Conservation (phyloP, 2,329 filamentous ascomycete species). For the Sporothrix brasiliensis region DNA sequence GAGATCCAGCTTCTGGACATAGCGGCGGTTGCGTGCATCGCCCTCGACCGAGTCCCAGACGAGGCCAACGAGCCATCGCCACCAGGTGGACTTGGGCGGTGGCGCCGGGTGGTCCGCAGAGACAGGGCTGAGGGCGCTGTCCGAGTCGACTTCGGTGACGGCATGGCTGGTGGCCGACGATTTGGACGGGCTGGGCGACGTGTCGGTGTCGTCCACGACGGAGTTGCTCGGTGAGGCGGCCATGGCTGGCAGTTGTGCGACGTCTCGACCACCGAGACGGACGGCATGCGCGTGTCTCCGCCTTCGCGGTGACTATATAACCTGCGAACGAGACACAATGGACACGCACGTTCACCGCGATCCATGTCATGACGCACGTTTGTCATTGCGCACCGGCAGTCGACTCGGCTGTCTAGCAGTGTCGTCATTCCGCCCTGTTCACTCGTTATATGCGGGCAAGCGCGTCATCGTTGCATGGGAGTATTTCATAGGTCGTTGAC, state of each 20-base stretch:
- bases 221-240: slow-evolving; percentile 12
- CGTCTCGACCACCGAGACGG: too few relatives aligned
- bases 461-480: background rate
- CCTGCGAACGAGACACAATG: background rate
- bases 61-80: slow-evolving; percentile 30
- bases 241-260: background rate
- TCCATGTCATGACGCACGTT: too few relatives aligned
- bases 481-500: background rate
- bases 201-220: slow-evolving; percentile 11
- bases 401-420: background rate
- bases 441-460: slow-evolving; percentile 6
- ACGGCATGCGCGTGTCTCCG: background rate
- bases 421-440: slow-evolving; percentile 21
- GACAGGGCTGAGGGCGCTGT: background rate
- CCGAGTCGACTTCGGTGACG: slow-evolving; percentile 11
- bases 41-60: slow-evolving; percentile 35
- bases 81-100: slow-evolving; percentile 25
- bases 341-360: too few relatives aligned
- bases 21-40: slow-evolving; percentile 31
- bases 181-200: background rate
- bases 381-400: background rate
- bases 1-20: slow-evolving; percentile 32
- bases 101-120: background rate
- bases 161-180: background rate
- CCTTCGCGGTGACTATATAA: background rate